Conservation (phyloP, 2,329 filamentous ascomycete species). For the Diaporthe australafricana region DNA sequence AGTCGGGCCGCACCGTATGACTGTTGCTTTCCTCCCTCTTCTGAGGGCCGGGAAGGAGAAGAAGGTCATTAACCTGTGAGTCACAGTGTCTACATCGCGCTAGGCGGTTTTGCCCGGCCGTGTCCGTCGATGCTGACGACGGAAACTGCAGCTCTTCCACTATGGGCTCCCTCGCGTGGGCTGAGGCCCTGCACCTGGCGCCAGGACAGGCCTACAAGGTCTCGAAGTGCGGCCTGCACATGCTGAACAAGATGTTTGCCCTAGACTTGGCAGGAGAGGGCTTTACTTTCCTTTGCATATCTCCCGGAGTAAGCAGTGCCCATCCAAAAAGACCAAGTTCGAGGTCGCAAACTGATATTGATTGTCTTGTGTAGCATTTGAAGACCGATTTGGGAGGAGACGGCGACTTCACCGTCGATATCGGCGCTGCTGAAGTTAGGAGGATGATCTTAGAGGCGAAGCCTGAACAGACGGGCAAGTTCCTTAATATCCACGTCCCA, state of each 20-base stretch:
- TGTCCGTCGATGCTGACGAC: not conserved
- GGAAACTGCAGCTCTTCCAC: not conserved
- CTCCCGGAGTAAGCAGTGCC: not conserved
- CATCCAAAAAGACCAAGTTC: too few relatives aligned
- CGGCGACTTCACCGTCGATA: not conserved
- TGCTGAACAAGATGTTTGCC: not conserved
- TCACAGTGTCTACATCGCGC: too few relatives aligned
- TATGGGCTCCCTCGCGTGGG: constrained; percentile 11
- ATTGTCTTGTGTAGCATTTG: not conserved
- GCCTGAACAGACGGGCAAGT: not conserved
- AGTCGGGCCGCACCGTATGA: not conserved
- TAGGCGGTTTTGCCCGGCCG: too few relatives aligned
- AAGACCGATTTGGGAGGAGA: not conserved
- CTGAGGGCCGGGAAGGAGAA: not conserved
- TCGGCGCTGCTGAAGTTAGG: not conserved
- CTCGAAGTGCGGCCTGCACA: not conserved
- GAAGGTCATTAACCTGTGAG: constrained; percentile 5
- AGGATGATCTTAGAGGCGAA: not conserved
- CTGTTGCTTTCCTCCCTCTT: not conserved
- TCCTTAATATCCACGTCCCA: too few relatives aligned
- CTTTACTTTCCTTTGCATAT: not conserved
- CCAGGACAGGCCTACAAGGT: not conserved
- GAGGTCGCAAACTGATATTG: not conserved
- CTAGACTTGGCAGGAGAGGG: not conserved
- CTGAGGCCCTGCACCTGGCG: not conserved